Evolutionary conservation across 2,329 filamentous ascomycete genomes (phyloP).

Genomic region (Nemania abortiva): DNA sequence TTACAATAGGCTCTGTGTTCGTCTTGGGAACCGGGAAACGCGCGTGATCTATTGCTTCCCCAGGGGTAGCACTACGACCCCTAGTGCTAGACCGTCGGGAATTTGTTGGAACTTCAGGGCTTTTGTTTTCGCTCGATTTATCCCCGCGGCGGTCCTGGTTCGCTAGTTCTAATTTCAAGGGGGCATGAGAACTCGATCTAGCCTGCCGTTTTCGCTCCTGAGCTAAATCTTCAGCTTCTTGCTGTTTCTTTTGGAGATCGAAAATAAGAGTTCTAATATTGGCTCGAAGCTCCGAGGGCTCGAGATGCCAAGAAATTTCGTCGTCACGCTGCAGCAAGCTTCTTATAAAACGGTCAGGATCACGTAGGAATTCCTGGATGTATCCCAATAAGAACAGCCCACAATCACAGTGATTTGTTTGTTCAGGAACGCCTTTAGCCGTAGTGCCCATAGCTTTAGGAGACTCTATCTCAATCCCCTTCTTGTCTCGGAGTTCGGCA

Average conservation of each 20-base stretch:
- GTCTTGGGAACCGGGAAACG: background rate
- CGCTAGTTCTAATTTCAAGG: constrained; percentile 1
- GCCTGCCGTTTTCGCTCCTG: constrained; percentile 52
- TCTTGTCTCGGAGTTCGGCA: constrained; percentile 77
- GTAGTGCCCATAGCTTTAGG: constrained; percentile 66
- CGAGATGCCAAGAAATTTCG: constrained; percentile 63
- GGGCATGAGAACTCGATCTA: constrained; percentile 23
- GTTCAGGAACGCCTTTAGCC: constrained; percentile 79
- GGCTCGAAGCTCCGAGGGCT: constrained; percentile 69
- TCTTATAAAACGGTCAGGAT: constrained; percentile 77
- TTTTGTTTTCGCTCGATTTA: constrained; percentile 16
- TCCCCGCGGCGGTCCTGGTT: background rate
- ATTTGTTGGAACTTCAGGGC: background rate
- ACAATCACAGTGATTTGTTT: constrained; percentile 89
- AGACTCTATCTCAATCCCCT: constrained; percentile 51
- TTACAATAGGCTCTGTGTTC: constrained; percentile 1
- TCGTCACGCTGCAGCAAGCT: constrained; percentile 73
- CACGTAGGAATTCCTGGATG: constrained; percentile 80
- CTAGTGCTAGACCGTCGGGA: constrained; percentile 11
- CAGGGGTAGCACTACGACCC: constrained; percentile 1
- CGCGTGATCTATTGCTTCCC: background rate
- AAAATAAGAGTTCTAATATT: constrained; percentile 76
- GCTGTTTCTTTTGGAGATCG: constrained; percentile 69
- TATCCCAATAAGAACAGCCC: constrained; percentile 90
- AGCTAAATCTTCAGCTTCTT: constrained; percentile 55